Evolutionary conservation across 257 asterid genomes (phyloP).

Genomic region (Cordia subcordata): DNA sequence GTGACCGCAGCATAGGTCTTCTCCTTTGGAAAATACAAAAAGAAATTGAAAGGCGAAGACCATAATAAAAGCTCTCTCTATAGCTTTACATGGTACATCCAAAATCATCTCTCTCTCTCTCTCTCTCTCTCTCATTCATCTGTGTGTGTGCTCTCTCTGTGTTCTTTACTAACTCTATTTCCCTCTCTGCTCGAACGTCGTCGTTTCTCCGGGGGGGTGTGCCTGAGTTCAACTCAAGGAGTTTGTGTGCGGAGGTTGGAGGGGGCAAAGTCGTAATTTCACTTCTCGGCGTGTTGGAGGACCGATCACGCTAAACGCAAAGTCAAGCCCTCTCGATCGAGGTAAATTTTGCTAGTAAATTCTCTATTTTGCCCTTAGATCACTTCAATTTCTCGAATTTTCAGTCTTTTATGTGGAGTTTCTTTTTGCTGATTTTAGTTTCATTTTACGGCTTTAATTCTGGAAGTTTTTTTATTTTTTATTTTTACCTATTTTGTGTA

Average conservation of each 20-base stretch:
- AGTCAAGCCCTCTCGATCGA: constrained; percentile 50
- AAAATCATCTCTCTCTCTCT: constrained; percentile 12
- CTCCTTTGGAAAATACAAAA: neutral
- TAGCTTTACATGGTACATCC: constrained; percentile 9
- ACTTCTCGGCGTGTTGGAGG: constrained; percentile 8
- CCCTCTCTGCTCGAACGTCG: constrained; percentile 32
- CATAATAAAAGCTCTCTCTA: constrained; percentile 6
- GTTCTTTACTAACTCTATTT: neutral
- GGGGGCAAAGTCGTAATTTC: constrained; percentile 19
- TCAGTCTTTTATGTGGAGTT: neutral
- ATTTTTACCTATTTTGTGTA: too few species aligned
- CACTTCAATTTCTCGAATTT: constrained; percentile 14
- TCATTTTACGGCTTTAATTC: neutral
- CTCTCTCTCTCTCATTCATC: constrained; percentile 16
- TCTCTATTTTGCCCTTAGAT: constrained; percentile 20
- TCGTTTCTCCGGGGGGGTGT: constrained; percentile 15
- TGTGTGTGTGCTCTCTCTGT: constrained; percentile 13
- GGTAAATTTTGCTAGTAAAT: constrained; percentile 24
- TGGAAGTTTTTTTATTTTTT: neutral
- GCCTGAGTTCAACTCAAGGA: constrained; percentile 16
- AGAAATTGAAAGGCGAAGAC: constrained; percentile 20
- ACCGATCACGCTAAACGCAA: constrained; percentile 21
- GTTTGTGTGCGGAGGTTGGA: constrained; percentile 1
- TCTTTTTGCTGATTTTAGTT: constrained; percentile 5
- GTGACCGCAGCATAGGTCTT: constrained; percentile 6